Evolutionary conservation across 2,329 filamentous ascomycete species (phyloP).

Genomic region (Purpureocillium takamizusanense): DNA sequence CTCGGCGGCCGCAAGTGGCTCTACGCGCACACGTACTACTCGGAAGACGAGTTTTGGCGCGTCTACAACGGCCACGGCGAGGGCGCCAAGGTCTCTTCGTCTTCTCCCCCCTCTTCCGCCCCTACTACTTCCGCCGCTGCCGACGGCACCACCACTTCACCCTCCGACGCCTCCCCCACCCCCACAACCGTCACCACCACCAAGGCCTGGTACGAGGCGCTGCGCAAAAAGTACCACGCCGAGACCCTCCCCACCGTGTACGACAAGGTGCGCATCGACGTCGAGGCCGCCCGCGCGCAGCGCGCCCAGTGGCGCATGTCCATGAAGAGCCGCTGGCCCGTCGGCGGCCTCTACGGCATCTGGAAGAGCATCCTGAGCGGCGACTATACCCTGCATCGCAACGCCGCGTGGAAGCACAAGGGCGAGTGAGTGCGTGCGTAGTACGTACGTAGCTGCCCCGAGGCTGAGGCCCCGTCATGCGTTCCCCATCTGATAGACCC

Average conservation of each 20-base stretch:
- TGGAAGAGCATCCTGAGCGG: slow-evolving; percentile 48
- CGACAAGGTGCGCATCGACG: slow-evolving; percentile 57
- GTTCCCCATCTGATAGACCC: too few relatives aligned
- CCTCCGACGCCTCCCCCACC: too few relatives aligned
- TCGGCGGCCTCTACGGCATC: slow-evolving; percentile 52
- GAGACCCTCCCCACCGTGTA: slow-evolving; percentile 55
- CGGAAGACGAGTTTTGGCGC: slow-evolving; percentile 60
- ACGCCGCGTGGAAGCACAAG: slow-evolving; percentile 45
- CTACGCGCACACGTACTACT: slow-evolving; percentile 79
- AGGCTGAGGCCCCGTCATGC: too few relatives aligned
- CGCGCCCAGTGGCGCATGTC: slow-evolving; percentile 28
- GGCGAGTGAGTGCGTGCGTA: slow-evolving; percentile 6
- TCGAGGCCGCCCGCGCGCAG: slow-evolving; percentile 31
- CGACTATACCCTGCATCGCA: slow-evolving; percentile 45
- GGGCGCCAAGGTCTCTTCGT: too few relatives aligned
- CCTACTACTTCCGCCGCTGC: too few relatives aligned
- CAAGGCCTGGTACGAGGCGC: slow-evolving; percentile 47
- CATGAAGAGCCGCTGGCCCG: slow-evolving; percentile 40
- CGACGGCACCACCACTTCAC: too few relatives aligned
- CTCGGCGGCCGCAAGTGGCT: slow-evolving; percentile 79
- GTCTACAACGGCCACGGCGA: slow-evolving; percentile 37
- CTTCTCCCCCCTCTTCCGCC: too few relatives aligned
- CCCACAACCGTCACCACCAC: too few relatives aligned
- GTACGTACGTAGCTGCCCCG: not conserved
- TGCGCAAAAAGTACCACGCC: slow-evolving; percentile 56